These are phyloP conservation scores for Bipolaris gigantea DNA, from an alignment of 2,329 filamentous ascomycete genomes.

Conservation along the genomic window DNA sequence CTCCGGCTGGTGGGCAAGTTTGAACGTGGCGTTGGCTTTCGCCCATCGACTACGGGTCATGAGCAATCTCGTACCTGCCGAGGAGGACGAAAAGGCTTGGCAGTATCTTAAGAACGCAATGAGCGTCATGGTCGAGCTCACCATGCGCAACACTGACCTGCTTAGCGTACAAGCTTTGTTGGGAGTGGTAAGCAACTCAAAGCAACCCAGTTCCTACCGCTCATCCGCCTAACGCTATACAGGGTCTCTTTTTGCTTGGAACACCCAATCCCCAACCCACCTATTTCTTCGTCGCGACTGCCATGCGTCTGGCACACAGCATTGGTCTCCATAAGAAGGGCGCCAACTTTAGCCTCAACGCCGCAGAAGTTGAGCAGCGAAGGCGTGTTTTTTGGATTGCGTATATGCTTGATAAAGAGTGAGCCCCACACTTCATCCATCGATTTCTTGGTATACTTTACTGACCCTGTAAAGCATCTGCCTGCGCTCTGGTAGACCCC, in stretches of 20 bases:
- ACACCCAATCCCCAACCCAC: constrained; percentile 95
- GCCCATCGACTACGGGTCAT: constrained; percentile 90
- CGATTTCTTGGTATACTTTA: background rate
- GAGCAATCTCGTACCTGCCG: constrained; percentile 87
- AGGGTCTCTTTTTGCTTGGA: constrained; percentile 87
- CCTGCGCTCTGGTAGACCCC: constrained; percentile 70
- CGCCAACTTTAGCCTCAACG: constrained; percentile 88
- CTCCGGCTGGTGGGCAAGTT: constrained; percentile 96
- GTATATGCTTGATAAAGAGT: constrained; percentile 74
- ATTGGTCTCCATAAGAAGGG: constrained; percentile 95
- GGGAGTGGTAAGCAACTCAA: constrained; percentile 66
- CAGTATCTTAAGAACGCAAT: constrained; percentile 95
- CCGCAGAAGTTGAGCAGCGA: constrained; percentile 89
- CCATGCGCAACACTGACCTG: constrained; percentile 94
- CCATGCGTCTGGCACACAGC: constrained; percentile 86
- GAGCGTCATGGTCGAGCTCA: constrained; percentile 87
- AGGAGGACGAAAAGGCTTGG: constrained; percentile 95
- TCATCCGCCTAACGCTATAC: constrained; percentile 18
- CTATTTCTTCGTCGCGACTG: constrained; percentile 86
- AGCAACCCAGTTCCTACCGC: background rate
- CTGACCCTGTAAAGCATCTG: constrained; percentile 57
- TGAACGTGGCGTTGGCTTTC: constrained; percentile 93
- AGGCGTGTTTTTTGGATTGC: constrained; percentile 78
- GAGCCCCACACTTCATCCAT: constrained; percentile 23
- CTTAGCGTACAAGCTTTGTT: constrained; percentile 91